These are phyloP conservation scores for Paramecium tetraurelia DNA, from an alignment of 73 alveolate species.

Conservation along the genomic window DNA sequence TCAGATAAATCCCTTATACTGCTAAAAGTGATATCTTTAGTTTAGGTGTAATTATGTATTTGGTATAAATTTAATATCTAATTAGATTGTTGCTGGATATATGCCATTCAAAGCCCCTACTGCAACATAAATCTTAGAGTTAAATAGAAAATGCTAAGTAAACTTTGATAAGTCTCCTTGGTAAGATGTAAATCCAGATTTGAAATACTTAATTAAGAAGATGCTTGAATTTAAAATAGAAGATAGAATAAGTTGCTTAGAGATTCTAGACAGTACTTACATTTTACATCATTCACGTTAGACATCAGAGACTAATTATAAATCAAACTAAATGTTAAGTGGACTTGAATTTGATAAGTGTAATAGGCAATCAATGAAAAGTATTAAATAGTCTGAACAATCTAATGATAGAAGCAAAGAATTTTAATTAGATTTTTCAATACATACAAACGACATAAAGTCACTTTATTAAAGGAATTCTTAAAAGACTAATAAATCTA, in stretches of 20 bases:
- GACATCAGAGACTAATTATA: conserved; percentile 28
- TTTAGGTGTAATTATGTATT: conserved; percentile 58
- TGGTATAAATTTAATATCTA: background rate
- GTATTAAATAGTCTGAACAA: background rate
- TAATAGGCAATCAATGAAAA: background rate
- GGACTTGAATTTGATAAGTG: background rate
- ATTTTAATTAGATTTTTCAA: conserved; percentile 11
- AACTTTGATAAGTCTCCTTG: background rate
- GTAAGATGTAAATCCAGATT: background rate
- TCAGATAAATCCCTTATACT: conserved; percentile 39
- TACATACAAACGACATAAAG: conserved; percentile 7
- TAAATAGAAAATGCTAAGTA: background rate
- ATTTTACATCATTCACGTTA: background rate
- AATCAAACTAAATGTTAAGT: background rate
- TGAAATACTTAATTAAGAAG: background rate
- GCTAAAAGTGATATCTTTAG: conserved; percentile 63
- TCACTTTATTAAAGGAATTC: conserved; percentile 14
- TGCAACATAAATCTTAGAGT: background rate
- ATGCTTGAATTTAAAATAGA: background rate
- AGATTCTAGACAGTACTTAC: background rate
- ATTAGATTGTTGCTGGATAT: conserved; percentile 27
- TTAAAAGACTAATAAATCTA: background rate
- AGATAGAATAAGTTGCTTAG: background rate
- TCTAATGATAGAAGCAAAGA: background rate
- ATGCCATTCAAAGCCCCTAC: conserved; percentile 21